Base-by-base conservation (phyloP, 257 asterid genomes). In the Solanum lycopersicoides region DNA sequence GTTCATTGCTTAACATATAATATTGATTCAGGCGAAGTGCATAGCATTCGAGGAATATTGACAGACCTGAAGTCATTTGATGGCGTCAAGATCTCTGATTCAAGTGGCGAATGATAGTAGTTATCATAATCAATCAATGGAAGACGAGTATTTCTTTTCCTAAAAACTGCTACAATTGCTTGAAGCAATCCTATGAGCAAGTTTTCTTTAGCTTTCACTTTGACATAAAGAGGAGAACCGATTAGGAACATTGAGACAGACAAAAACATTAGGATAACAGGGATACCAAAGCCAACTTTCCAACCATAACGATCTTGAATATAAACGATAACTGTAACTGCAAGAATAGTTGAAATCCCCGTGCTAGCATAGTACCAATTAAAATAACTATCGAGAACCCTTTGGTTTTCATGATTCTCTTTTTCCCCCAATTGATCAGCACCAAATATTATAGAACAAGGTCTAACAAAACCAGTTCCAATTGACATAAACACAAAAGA, bases 271-370 rank as follows among this genome's bases (percentile, higher is more conserved):
- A 89, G 88, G 42, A 82, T 44, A 69, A 53, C 86, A 25, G 89
- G 90, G 45, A 89, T 20, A 15, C 88, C 82, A 56, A 82, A 89
- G 4, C 90, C 89, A 71, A 88, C 77, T 82, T 6, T 2, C 89
- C 90, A 89, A 10, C 90, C 90, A 35, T 66, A 89, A 72, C n/a
- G 68, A 21, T 89, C 90, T 66, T 89, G 90, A 56, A 86, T 82
- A 83, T 89, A 89, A 86, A 89, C 89, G 14, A 86, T 41, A 13
- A 71, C 9, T 1, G 89, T 82, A 34, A 85, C 47, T 1, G 89
- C 90, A 82, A 89, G 21, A 28, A 89, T 20, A 21, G 35, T 59
- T 86, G 90, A 82, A 32, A 82, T 41, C 71, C 82, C 85, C 13
- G 72, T 63, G 44, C 87, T 69, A 80, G 82, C 87, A 73, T 89